phyloP scores from a whole-genome alignment of 495 filamentous ascomycete species.

The Tuber indicum region DNA sequence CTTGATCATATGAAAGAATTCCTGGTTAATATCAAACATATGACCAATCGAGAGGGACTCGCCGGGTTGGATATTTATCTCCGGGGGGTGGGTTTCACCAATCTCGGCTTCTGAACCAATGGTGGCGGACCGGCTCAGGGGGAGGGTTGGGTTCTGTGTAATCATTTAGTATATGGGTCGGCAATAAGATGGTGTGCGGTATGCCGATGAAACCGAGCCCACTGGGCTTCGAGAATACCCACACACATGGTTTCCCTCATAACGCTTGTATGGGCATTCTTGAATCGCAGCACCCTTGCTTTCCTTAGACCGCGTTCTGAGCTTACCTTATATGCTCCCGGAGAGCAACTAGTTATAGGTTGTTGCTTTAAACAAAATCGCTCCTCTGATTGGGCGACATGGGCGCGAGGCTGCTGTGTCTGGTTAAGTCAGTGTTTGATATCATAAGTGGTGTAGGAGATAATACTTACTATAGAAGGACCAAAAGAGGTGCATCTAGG shows the following conservation, averaged over 20 bases:
- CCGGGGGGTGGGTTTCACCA: slow-evolving; percentile 7
- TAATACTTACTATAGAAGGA: neutral
- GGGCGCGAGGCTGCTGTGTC: neutral
- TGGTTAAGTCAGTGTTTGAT: neutral
- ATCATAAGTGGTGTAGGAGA: neutral
- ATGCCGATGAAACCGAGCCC: neutral
- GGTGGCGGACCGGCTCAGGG: neutral
- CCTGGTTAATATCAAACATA: slow-evolving; percentile 2
- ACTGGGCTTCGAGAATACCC: neutral
- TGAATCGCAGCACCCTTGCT: neutral
- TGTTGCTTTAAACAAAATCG: neutral
- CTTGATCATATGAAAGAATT: slow-evolving; percentile 14
- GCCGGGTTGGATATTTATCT: slow-evolving; percentile 20
- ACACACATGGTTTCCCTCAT: neutral
- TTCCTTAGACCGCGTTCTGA: neutral
- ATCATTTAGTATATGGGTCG: neutral
- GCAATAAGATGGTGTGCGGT: neutral
- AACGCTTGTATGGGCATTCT: neutral
- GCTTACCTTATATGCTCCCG: neutral
- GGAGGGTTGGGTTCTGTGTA: neutral
- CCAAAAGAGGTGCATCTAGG: neutral
- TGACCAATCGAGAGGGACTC: slow-evolving; percentile 13
- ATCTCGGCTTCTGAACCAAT: neutral
- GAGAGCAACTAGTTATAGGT: neutral
- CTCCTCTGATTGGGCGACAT: neutral